Percentiles rank a stretch among this genome's conserved stretches.
Evolutionary conservation across 352 stramenopile species (phyloP).

Genomic region (Phytophthora fragariaefolia): DNA sequence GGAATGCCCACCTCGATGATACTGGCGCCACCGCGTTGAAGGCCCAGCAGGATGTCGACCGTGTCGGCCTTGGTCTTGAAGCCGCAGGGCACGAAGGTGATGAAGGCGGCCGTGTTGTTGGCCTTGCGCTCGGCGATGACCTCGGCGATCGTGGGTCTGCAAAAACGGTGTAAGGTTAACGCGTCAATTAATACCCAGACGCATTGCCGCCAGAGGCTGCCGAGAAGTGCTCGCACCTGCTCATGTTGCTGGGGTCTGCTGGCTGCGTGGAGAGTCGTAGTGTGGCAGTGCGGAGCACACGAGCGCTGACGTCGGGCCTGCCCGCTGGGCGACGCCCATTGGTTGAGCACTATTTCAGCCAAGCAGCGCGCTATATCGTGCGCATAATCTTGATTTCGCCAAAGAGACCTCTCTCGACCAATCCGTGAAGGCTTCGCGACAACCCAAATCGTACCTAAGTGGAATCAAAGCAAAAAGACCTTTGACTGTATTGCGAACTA

Average conservation of each 20-base stretch:
- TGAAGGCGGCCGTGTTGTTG: constrained; percentile 91
- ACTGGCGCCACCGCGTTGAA: constrained; percentile 96
- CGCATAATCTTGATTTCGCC: constrained; percentile 41
- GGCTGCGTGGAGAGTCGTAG: constrained; percentile 31
- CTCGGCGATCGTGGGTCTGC: constrained; percentile 70
- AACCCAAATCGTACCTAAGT: too few species aligned
- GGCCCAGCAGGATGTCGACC: constrained; percentile 94
- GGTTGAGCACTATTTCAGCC: constrained; percentile 24
- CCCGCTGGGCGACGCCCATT: constrained; percentile 6
- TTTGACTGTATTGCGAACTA: too few species aligned
- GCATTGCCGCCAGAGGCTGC: background rate
- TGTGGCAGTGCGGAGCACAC: constrained; percentile 8
- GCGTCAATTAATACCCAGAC: background rate
- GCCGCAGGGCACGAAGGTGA: constrained; percentile 97
- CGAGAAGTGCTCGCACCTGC: constrained; percentile 21
- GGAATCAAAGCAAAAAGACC: too few species aligned
- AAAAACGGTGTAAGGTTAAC: constrained; percentile 3
- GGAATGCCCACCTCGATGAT: constrained; percentile 97
- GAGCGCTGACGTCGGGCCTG: constrained; percentile 2
- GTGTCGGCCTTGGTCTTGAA: constrained; percentile 96
- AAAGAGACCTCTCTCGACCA: constrained; percentile 12
- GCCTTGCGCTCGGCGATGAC: constrained; percentile 75
- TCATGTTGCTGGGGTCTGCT: constrained; percentile 37
- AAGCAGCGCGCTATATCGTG: constrained; percentile 16
- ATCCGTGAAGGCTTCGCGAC: constrained; percentile 6